Base-by-base conservation (phyloP, 148 eudicot genomes). In the Rheum nobile region DNA sequence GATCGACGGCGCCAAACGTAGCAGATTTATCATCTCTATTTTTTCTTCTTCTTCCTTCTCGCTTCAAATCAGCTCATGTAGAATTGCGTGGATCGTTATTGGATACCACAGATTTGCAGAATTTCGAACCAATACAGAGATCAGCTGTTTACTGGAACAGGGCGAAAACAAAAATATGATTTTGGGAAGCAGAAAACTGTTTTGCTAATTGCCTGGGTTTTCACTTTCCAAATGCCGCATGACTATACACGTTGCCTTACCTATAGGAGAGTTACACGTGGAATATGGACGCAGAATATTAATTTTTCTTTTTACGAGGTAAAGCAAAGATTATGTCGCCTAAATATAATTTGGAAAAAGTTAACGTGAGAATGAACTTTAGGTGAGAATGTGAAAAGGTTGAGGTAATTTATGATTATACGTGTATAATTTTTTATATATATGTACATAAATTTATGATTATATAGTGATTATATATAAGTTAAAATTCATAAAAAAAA, bases 1-100 rank as follows among this genome's bases (percentile, higher is more conserved):
- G 43, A 83, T 81, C 37, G 85, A 72, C 11, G 78, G 50, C 39
- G 79, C 73, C 8, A 80, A 72, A 76, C 81, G 77, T 17, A 82
- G 52, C 24, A 84, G 75, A 65, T 83, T 88, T 76, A 87, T 76
- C 74, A 19, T 67, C 71, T 34, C 71, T 67, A 50, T 9, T 6
- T 50, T 19, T 50, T 21, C 57, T 6, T 6, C 57, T 12, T 1
- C 26, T 17, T 46, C 4, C n/a, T 46, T 4, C n/a, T 46, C 52
- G 52, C 14, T 50, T 50, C 57, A 21, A 21, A 0, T 50, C 6
- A 50, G 14, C 24, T 50, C 57, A 50, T 50, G 9, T 19, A n/a
- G 57, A 21, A 50, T 50, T 50, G 57, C 57, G 21, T 50, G 57
- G 57, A 50, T 50, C 26, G 57, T 19, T 21, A 6, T 4, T 50